A percentile compares a stretch with the other conserved stretches of the same genome.
phyloP scores from a whole-genome alignment of 345 rosid species.

The Euphorbia lathyris region DNA sequence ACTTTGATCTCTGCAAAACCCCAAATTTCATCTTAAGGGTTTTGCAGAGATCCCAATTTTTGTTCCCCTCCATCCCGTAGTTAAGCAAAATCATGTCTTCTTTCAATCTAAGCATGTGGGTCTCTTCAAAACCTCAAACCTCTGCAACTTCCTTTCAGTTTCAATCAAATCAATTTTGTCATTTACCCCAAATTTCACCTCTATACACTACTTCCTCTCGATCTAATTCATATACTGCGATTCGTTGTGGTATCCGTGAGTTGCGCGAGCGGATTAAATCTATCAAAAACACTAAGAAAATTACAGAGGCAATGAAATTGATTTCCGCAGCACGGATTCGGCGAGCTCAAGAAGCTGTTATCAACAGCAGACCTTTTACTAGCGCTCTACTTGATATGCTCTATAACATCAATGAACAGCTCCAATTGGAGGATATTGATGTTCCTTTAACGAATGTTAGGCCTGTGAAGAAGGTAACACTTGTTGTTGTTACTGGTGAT shows the following conservation, averaged over 20 bases:
- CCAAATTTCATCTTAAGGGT: conserved; percentile 4
- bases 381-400: conserved; percentile 57
- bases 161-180: conserved; percentile 31
- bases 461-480: conserved; percentile 71
- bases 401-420: conserved; percentile 44
- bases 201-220: conserved; percentile 5
- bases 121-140: conserved; percentile 19
- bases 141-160: conserved; percentile 20
- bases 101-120: conserved; percentile 31
- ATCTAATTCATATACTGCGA: conserved; percentile 7
- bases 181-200: conserved; percentile 3
- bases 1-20: not conserved
- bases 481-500: conserved; percentile 67
- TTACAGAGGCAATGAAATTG: conserved; percentile 83
- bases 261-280: conserved; percentile 51
- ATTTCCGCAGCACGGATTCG: conserved; percentile 80
- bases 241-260: conserved; percentile 61
- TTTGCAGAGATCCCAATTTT: conserved; percentile 7
- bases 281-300: conserved; percentile 63
- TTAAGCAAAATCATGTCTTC: conserved; percentile 29
- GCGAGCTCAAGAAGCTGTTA: conserved; percentile 86
- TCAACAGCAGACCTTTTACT: conserved; percentile 67
- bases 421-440: conserved; percentile 60
- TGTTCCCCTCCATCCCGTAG: not conserved
- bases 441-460: conserved; percentile 62